Evolutionary conservation across 495 filamentous ascomycete genomes (phyloP).

Genomic region (Aspergillus egyptiacus): DNA sequence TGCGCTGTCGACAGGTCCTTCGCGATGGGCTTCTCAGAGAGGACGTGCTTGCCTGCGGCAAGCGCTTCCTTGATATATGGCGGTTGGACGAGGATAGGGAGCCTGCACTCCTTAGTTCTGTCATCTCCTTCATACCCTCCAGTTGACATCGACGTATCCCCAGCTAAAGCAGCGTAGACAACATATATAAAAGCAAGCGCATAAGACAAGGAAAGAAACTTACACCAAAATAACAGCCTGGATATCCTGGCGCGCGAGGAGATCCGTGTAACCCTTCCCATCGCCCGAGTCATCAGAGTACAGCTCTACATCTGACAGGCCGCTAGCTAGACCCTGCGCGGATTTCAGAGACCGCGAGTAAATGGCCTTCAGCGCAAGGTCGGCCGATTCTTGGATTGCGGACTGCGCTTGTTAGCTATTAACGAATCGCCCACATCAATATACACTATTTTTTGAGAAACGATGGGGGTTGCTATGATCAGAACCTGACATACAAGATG

Average conservation of each 20-base stretch:
- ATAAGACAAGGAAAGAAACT: slow-evolving; percentile 9
- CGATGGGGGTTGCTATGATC: neutral
- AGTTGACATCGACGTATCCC: too few relatives aligned
- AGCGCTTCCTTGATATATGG: slow-evolving; percentile 45
- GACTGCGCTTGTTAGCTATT: slow-evolving; percentile 31
- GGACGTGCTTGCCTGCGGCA: slow-evolving; percentile 67
- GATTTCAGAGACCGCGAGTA: slow-evolving; percentile 57
- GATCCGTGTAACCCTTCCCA: slow-evolving; percentile 48
- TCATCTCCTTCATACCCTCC: neutral
- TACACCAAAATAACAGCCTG: slow-evolving; percentile 63
- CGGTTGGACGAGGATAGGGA: slow-evolving; percentile 35
- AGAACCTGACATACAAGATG: slow-evolving; percentile 28
- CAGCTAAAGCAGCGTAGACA: too few relatives aligned
- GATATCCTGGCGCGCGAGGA: slow-evolving; percentile 62
- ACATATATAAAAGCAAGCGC: too few relatives aligned
- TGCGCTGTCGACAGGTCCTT: slow-evolving; percentile 56
- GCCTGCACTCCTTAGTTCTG: slow-evolving; percentile 19
- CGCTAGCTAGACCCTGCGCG: slow-evolving; percentile 34
- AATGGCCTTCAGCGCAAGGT: slow-evolving; percentile 51
- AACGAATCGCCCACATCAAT: too few relatives aligned
- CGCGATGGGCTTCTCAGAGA: slow-evolving; percentile 81
- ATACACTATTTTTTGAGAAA: too few relatives aligned
- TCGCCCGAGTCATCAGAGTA: slow-evolving; percentile 57
- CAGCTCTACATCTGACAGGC: slow-evolving; percentile 42
- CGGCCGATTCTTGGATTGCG: slow-evolving; percentile 40